Base-by-base conservation (phyloP, 73 alveolate species). In the Symbiodinium natans region DNA sequence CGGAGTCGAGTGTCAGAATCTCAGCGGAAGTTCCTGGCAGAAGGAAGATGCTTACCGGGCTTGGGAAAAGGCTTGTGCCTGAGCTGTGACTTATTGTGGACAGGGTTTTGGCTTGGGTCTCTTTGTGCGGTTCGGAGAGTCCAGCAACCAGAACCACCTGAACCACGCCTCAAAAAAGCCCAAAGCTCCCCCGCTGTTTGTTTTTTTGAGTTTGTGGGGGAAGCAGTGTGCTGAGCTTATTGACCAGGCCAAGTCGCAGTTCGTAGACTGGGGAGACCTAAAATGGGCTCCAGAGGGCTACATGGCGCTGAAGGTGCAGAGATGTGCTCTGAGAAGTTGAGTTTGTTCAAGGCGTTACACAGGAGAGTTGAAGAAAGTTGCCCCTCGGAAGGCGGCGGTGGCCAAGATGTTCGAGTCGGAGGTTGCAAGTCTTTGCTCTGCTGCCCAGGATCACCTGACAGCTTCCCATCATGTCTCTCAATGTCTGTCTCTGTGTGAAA, bases 211-310 rank as follows among this genome's bases (percentile, higher is more conserved):
- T n/a, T n/a, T n/a, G n/a, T n/a, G n/a, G n/a, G n/a, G n/a, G n/a
- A n/a, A n/a, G n/a, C n/a, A n/a, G n/a, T n/a, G 80, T 29, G 36
- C 4, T 63, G 80, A 23, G 21, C 77, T 63, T 31, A 25, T 29
- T 63, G 80, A 13, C 15, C 82, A 74, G 84, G 84, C 84, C 19
- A 74, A 74, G 29, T 74, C 84, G 43, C 84, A n/a, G 41, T 74
- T 74, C 31, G 84, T 74, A 5, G 84, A 74, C 23, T 74, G 84
- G 84, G 84, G 84, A 33, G 84, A 74, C 84, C 84, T 74, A 34
- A 74, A 13, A 17, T 74, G 84, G 84, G 84, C 84, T 11, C 43
- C 42, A 7, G 84, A 74, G 31, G 84, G 42, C 84, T 74, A 74
- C 42, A 11, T n/a, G 43, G 29, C 40, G 84, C 84, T 74, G 27